A percentile compares a stretch with the other conserved stretches of the same genome.
phyloP scores from a whole-genome alignment of 805 yeast genomes.

The Diddensiella santjacobensis region DNA sequence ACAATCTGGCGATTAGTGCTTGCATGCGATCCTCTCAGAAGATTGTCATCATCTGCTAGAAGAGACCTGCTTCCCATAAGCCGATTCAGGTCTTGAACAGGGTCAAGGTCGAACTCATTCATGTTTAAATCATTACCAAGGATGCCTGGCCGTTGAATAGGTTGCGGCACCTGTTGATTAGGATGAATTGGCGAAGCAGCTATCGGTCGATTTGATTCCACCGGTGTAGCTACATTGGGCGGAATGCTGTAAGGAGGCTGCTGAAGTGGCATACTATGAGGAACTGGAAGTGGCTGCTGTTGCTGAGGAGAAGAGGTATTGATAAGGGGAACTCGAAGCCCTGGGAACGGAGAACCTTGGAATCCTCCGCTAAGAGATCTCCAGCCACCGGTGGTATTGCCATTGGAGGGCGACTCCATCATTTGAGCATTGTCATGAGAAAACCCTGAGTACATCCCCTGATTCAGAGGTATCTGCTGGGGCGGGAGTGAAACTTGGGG shows the following conservation, averaged over 20 bases:
- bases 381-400: neutral
- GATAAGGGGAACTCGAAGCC: neutral
- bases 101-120: slow-evolving; percentile 10
- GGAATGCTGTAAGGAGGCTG: slow-evolving; percentile 4
- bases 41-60: slow-evolving; percentile 18
- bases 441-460: neutral
- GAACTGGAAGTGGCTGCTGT: slow-evolving; percentile 9
- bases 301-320: neutral
- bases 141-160: slow-evolving; percentile 9
- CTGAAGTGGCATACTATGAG: slow-evolving; percentile 1
- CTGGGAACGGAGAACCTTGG: slow-evolving; percentile 1
- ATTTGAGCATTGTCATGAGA: neutral
- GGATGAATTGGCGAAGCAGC: slow-evolving; percentile 2
- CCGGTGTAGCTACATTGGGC: slow-evolving; percentile 1
- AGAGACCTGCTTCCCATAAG: slow-evolving; percentile 19
- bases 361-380: slow-evolving; percentile 1
- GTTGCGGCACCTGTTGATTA: slow-evolving; percentile 7
- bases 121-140: neutral
- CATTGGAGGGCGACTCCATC: neutral
- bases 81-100: slow-evolving; percentile 22
- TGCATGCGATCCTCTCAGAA: neutral
- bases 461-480: slow-evolving; percentile 2
- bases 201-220: neutral
- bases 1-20: neutral
- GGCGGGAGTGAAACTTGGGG: neutral